A percentile compares a stretch with the other conserved stretches of the same genome.
Conservation (phyloP, 257 asterid species). For the Ophiorrhiza pumila region DNA sequence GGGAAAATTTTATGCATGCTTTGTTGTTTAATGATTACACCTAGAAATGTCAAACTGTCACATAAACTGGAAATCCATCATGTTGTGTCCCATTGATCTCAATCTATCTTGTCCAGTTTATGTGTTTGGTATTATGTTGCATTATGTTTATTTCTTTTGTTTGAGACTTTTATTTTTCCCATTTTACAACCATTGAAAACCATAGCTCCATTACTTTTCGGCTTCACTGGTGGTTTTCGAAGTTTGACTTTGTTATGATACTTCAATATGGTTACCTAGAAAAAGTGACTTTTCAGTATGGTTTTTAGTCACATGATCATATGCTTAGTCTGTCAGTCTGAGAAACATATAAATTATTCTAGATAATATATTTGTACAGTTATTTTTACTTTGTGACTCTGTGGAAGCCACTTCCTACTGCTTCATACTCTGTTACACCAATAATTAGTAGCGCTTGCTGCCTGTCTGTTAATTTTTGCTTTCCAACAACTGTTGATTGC, state of each 20-base stretch:
- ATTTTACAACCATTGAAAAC: not conserved
- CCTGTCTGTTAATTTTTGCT: not conserved
- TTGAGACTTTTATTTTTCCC: not conserved
- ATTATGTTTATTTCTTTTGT: not conserved
- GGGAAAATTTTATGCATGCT: too few species aligned
- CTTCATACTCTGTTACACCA: not conserved
- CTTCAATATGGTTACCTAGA: not conserved
- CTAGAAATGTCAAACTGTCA: not conserved
- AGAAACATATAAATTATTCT: not conserved
- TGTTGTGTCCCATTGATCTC: not conserved
- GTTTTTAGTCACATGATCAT: not conserved
- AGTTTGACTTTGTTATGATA: not conserved
- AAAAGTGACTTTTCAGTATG: not conserved
- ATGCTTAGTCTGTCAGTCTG: not conserved
- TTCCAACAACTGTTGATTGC: not conserved
- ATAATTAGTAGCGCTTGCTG: not conserved
- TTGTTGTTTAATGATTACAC: too few species aligned
- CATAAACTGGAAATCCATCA: not conserved
- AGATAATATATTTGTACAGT: not conserved
- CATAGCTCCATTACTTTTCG: not conserved
- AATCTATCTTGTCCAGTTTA: not conserved
- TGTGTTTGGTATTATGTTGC: not conserved
- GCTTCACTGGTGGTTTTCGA: not conserved
- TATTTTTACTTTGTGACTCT: not conserved
- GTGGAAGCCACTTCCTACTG: conserved; percentile 2